These are phyloP conservation scores for Porphyridium purpureum DNA, from an alignment of 23 red algal species.

Conservation along the genomic window DNA sequence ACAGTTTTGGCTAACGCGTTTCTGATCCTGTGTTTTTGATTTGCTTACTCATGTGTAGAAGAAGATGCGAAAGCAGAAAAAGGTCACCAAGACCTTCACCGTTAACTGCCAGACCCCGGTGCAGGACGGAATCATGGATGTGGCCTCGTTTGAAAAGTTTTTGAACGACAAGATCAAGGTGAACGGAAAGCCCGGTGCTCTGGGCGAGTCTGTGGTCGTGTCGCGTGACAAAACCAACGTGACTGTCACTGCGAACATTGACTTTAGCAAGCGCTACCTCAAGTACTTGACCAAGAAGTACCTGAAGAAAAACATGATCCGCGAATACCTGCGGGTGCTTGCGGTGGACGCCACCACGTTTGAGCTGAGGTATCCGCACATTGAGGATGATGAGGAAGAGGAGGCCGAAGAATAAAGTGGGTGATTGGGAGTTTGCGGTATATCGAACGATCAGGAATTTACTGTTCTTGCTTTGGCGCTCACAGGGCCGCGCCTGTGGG, in stretches of 20 bases:
- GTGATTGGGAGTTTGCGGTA: neutral
- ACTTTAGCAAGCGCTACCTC: slow-evolving; percentile 80
- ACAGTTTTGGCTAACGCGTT: too few relatives aligned
- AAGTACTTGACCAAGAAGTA: slow-evolving; percentile 91
- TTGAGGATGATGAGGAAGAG: slow-evolving; percentile 68
- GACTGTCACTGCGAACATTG: slow-evolving; percentile 39
- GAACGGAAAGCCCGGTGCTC: slow-evolving; percentile 62
- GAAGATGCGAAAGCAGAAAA: slow-evolving; percentile 30
- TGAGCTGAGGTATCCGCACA: slow-evolving; percentile 85
- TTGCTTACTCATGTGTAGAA: slow-evolving; percentile 3
- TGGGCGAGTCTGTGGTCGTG: slow-evolving; percentile 47
- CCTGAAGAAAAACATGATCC: slow-evolving; percentile 77
- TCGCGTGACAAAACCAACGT: slow-evolving; percentile 57
- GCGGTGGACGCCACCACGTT: slow-evolving; percentile 65
- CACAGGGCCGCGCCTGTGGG: too few relatives aligned
- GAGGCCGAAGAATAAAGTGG: slow-evolving; percentile 28
- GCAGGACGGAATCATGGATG: slow-evolving; percentile 81
- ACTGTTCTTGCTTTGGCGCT: too few relatives aligned
- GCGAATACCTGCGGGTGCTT: slow-evolving; percentile 85
- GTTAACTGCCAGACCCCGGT: slow-evolving; percentile 67
- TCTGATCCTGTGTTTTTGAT: neutral
- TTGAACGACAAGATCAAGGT: slow-evolving; percentile 84
- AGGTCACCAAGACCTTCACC: slow-evolving; percentile 9
- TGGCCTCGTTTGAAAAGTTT: slow-evolving; percentile 70
- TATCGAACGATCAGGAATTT: neutral